phyloP scores from a whole-genome alignment of 495 filamentous ascomycete genomes.

The Lophiostoma macrostomum region DNA sequence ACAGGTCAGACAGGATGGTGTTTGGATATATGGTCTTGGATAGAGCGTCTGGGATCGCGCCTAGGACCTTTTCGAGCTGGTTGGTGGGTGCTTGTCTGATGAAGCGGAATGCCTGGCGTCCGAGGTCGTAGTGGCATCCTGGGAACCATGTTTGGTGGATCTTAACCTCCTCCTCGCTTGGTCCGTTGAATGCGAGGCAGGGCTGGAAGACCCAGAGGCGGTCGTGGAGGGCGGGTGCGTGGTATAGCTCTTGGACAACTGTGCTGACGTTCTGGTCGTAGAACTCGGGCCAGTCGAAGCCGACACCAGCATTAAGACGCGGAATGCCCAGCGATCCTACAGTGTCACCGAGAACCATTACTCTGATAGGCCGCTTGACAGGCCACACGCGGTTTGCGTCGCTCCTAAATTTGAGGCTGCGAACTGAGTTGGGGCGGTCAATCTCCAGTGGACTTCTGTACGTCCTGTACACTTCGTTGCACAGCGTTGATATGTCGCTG shows the following conservation, averaged over 20 bases:
- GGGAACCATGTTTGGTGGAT: conserved; percentile 25
- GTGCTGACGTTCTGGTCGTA: conserved; percentile 24
- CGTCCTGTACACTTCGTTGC: conserved; percentile 22
- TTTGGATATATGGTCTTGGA: conserved; percentile 22
- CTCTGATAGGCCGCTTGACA: not conserved
- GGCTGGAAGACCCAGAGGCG: conserved; percentile 29
- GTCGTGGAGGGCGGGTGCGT: conserved; percentile 21
- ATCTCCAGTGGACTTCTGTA: conserved; percentile 23
- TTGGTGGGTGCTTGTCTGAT: conserved; percentile 13
- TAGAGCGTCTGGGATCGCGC: conserved; percentile 9
- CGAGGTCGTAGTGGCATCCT: conserved; percentile 27
- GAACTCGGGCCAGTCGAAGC: conserved; percentile 30
- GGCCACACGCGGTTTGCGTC: conserved; percentile 9
- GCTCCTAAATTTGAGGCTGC: not conserved
- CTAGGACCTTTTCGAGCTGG: conserved; percentile 9
- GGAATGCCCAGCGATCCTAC: conserved; percentile 27
- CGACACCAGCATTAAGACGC: conserved; percentile 19
- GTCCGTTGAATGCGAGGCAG: conserved; percentile 14
- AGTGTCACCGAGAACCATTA: conserved; percentile 21
- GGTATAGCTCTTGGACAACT: conserved; percentile 22
- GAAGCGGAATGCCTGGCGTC: conserved; percentile 24
- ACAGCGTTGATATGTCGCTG: conserved; percentile 3
- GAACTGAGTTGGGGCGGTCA: conserved; percentile 11
- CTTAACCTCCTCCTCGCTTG: not conserved
- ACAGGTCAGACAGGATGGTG: conserved; percentile 8